Evolutionary conservation across 192 early-diverging fungal genomes (phyloP), one percentile per base, ranked within the genome.

Genomic region (Rhizophagus sp.): DNA sequence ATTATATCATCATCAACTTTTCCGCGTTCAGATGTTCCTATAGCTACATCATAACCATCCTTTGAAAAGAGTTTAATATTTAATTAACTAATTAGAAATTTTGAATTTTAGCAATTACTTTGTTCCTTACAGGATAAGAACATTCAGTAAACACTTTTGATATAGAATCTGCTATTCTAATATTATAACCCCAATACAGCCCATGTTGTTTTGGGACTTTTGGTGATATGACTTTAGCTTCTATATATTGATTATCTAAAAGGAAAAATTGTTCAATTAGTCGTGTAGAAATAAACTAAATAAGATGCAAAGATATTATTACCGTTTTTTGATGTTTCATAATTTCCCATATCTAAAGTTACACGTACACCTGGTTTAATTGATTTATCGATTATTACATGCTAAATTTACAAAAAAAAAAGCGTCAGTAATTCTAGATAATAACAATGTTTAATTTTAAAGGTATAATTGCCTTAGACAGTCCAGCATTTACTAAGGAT

Each of bases 121-220:
- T 47, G 11, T 47, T 47, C 4, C 36, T 75, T 86, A 89, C 88
- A 75, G 84, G 73, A 66, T 85, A 91, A 0, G 90, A 83, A 39
- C 83, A 88, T 52, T 93, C 90, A 0, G 86, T 89, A 44, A 92
- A 86, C 2, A 91, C 91, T 67, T 89, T 84, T 57, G 89, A 90
- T 47, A 93, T 81, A 0, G 87, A 80, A 41, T 85, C 82, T 3
- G 92, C 91, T 49, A 92, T 66, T 25, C 92, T 82, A 41, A 92
- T 88, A 63, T 84, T 84, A 80, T 92, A 93, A 8, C 92, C 92
- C 92, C 92, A 93, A 73, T 92, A 92, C 19, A 91, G 76, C 0
- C 92, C 92, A 0, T 80, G 68, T 63, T 88, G 83, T 79, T 91
- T 89, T n/a, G 92, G 92, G 11, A 81, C 81, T 62, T 87, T 88